Conservation (phyloP, 139 green algal species). For the Chlorella ohadii region DNA sequence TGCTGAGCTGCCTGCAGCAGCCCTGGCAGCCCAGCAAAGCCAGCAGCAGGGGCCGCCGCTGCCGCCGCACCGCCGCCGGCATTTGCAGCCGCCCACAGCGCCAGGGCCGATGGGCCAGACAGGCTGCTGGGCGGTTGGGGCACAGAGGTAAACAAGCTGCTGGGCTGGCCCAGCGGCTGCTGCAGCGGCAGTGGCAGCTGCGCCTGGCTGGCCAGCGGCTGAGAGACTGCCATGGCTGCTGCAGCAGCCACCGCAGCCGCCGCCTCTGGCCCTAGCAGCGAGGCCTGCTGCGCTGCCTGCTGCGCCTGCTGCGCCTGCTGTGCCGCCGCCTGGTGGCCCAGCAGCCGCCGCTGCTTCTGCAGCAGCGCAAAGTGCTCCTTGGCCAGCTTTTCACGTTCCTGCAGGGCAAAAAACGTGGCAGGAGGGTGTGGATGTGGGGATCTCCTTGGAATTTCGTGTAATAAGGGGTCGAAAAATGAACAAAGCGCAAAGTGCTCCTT, state of each 20-base stretch:
- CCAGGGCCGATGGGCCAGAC: neutral
- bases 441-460: too few relatives aligned
- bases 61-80: neutral
- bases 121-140: neutral
- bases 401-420: too few relatives aligned
- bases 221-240: too few relatives aligned
- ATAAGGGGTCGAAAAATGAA: too few relatives aligned
- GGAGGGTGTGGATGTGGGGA: too few relatives aligned
- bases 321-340: constrained; percentile 2
- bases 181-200: too few relatives aligned
- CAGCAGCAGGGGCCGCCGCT: neutral
- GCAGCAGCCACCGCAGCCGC: neutral
- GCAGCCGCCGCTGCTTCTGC: constrained; percentile 38
- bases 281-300: neutral
- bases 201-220: too few relatives aligned
- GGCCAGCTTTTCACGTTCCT: constrained; percentile 35
- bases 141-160: neutral
- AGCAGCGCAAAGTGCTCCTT: constrained; percentile 44
- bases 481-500: constrained; percentile 44
- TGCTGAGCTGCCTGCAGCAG: constrained; percentile 22
- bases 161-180: too few relatives aligned
- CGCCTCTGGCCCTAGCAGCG: neutral
- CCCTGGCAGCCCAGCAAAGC: constrained; percentile 5
- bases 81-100: constrained; percentile 1
- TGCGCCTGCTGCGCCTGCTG: neutral